phyloP scores from a whole-genome alignment of 768 basidiomycete species.

The Xerocomellus chrysenteron region DNA sequence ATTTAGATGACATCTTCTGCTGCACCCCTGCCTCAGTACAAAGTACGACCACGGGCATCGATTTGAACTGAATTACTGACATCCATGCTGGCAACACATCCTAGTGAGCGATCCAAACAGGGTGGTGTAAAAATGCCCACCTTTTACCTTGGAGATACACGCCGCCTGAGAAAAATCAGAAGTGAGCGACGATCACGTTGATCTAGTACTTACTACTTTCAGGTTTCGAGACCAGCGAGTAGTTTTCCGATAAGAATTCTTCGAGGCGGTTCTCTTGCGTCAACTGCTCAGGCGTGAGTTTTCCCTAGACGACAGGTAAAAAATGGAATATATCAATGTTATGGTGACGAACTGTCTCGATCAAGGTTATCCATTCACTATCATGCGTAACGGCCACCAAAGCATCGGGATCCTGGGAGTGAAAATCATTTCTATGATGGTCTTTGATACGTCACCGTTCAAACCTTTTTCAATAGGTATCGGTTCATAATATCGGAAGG shows the following conservation, averaged over 20 bases:
- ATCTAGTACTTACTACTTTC: not conserved
- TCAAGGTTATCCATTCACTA: constrained; percentile 1
- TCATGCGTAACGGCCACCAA: constrained; percentile 12
- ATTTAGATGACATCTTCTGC: too few species aligned
- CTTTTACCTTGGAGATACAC: not conserved
- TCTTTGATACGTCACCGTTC: not conserved
- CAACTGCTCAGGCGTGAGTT: not conserved
- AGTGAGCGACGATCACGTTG: too few species aligned
- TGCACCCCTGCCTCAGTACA: too few species aligned
- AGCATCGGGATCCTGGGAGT: not conserved
- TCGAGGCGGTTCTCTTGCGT: not conserved
- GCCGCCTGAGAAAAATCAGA: not conserved
- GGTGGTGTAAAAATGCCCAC: not conserved
- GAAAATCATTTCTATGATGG: not conserved
- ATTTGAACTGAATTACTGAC: too few species aligned
- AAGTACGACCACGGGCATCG: too few species aligned
- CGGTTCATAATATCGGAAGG: constrained; percentile 6
- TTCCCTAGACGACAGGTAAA: not conserved
- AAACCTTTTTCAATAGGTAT: constrained; percentile 5
- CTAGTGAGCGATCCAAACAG: too few species aligned
- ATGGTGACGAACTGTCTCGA: not conserved
- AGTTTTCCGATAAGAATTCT: not conserved
- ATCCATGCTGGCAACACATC: too few species aligned
- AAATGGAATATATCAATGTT: too few species aligned
- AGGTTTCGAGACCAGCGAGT: not conserved